Evolutionary conservation across 78 protist species (phyloP), one percentile per base, ranked within the genome.

Genomic region (Dictyostelium discoideum): DNA sequence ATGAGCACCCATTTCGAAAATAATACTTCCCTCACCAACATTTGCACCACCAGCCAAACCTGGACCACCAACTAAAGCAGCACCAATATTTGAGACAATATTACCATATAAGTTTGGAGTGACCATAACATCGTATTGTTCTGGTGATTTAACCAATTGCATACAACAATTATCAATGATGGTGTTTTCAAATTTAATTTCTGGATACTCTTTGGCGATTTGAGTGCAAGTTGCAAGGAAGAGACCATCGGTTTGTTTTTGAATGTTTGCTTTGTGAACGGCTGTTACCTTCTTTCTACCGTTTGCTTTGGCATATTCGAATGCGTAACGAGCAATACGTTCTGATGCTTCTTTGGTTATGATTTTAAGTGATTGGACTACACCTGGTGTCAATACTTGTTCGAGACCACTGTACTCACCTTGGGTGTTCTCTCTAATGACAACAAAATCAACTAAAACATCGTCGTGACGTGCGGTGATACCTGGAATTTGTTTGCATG

Each of bases 261-360:
- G 94, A 74, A 98, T 96, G 96, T 98, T 98, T 32, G 99, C 98
- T 95, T 98, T 98, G 98, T 98, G 98, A 29, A 98, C 79, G 13
- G 92, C 97, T 18, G 98, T 97, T 3, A 98, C 98, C 93, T 92
- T 94, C 97, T 93, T 95, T 73, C 98, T 81, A 42, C 86, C 87
- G 76, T 96, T 60, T 11, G 57, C 73, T n/a, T 44, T 54, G 69
- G 98, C 98, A n/a, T 90, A 96, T 76, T 98, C 96, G 50, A 98
- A 98, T 5, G 98, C 99, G 11, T 81, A 89, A 76, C 92, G 92
- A 77, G 97, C 97, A 42, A 98, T 98, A 93, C 98, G 97, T 50
- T 46, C n/a, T 37, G 98, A 98, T 9, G 93, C 96, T 57, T 93
- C 90, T 50, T 82, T 84, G 26, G 99, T 96, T 48, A 97, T 89